Conservation (phyloP, 2,329 filamentous ascomycete species). For the Sporothrix phasma region DNA sequence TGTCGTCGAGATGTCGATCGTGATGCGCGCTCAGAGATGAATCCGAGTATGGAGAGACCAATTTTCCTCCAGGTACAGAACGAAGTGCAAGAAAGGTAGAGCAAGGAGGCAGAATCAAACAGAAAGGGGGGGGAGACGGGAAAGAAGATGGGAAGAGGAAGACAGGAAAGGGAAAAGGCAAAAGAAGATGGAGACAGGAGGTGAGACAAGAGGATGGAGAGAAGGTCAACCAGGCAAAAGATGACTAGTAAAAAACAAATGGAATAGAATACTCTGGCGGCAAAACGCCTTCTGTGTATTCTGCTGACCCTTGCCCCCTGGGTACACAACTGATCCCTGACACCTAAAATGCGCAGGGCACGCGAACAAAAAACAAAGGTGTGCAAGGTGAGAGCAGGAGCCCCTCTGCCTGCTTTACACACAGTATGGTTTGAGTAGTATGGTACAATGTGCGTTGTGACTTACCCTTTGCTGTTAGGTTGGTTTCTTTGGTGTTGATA, state of each 20-base stretch:
- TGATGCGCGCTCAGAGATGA: neutral
- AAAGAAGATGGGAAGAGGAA: neutral
- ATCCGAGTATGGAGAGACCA: neutral
- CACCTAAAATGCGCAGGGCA: neutral
- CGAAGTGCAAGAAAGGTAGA: neutral
- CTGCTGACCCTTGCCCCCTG: neutral
- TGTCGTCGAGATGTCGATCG: neutral
- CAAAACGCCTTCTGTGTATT: neutral
- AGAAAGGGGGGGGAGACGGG: neutral
- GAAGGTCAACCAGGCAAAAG: neutral
- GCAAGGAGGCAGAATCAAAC: neutral
- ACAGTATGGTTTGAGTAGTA: too few species aligned
- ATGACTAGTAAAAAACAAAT: slow-evolving; percentile 1
- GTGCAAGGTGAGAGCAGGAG: neutral
- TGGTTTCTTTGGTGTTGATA: neutral
- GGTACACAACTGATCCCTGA: neutral
- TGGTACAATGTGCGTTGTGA: neutral
- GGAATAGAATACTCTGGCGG: neutral
- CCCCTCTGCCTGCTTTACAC: neutral
- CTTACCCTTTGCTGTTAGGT: neutral
- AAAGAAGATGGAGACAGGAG: neutral
- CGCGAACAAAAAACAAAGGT: neutral
- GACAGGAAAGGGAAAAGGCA: neutral
- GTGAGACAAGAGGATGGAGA: neutral
- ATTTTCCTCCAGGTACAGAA: neutral